Percentiles rank a stretch among this genome's conserved stretches.
Evolutionary conservation across 768 basidiomycete genomes (phyloP).

Genomic region (Tephrocybe sp.): DNA sequence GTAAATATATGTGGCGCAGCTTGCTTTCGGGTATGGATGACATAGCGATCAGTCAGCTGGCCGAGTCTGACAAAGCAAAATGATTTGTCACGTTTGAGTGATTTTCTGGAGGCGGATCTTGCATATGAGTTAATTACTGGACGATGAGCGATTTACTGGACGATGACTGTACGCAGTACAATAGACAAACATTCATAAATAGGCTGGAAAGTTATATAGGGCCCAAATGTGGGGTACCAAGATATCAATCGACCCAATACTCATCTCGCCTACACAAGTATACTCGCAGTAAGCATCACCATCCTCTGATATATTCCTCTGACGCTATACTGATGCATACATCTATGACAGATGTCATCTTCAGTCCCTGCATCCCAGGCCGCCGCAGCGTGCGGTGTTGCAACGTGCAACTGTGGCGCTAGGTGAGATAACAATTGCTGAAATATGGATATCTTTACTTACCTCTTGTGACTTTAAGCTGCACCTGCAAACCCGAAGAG

Average conservation of each 20-base stretch:
- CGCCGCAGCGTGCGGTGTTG: constrained; percentile 49
- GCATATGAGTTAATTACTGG: constrained; percentile 1
- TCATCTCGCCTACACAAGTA: neutral
- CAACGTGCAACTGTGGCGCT: constrained; percentile 51
- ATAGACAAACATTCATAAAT: neutral
- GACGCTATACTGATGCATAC: no score
- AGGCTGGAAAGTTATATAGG: neutral
- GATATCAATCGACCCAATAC: neutral
- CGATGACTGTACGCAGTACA: neutral
- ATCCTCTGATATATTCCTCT: no score
- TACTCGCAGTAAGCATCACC: constrained; percentile 20
- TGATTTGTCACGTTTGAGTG: neutral
- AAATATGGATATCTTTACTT: neutral
- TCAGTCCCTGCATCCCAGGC: constrained; percentile 40
- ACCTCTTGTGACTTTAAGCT: constrained; percentile 38
- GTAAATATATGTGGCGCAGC: no score
- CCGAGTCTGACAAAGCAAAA: neutral
- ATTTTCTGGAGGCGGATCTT: constrained; percentile 3
- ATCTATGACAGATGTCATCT: no score
- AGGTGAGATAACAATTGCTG: constrained; percentile 29
- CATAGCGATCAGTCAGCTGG: no score
- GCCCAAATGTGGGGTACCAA: neutral
- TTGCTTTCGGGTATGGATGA: no score
- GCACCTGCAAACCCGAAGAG: constrained; percentile 57
- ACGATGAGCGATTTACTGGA: constrained; percentile 4